Conservation (phyloP, 139 green algal species). For the Gonium pectorale region DNA sequence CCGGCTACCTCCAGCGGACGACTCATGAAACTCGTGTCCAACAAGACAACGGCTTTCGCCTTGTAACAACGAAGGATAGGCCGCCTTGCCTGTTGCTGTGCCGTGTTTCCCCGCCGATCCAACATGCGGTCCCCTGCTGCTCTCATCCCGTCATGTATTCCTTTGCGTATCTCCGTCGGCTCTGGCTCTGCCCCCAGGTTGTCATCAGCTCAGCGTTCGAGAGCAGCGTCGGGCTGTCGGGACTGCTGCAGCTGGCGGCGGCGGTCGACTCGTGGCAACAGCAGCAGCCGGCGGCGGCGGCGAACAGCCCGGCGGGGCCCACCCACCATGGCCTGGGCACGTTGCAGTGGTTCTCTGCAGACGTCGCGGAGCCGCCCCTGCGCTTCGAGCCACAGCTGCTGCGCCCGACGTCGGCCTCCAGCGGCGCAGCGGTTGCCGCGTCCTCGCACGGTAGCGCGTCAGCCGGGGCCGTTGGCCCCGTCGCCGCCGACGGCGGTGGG, state of each 20-base stretch:
- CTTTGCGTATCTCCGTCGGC: too few species aligned
- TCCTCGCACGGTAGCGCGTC: neutral
- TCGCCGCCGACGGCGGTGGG: neutral
- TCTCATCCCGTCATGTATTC: too few species aligned
- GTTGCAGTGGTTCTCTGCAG: constrained; percentile 70
- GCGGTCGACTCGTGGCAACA: constrained; percentile 59
- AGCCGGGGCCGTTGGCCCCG: neutral
- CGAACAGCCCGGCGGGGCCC: neutral
- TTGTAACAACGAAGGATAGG: too few species aligned
- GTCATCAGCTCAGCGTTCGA: constrained; percentile 91
- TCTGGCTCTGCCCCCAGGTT: constrained; percentile 38
- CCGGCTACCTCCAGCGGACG: too few species aligned
- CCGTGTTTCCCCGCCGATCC: too few species aligned
- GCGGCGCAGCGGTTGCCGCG: neutral
- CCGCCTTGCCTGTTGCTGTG: too few species aligned
- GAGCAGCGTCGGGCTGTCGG: constrained; percentile 70
- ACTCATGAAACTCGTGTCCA: too few species aligned
- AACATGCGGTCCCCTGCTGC: too few species aligned
- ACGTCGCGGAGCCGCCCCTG: constrained; percentile 33
- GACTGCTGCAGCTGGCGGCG: constrained; percentile 73
- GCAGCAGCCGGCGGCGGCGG: neutral
- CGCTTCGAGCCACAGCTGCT: neutral
- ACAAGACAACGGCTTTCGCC: too few species aligned
- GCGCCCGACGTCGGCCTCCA: neutral
- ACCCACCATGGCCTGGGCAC: constrained; percentile 78